Percentiles rank a stretch among this genome's conserved stretches.
Conservation (phyloP, 495 filamentous ascomycete genomes). For the Neurospora terricola region DNA sequence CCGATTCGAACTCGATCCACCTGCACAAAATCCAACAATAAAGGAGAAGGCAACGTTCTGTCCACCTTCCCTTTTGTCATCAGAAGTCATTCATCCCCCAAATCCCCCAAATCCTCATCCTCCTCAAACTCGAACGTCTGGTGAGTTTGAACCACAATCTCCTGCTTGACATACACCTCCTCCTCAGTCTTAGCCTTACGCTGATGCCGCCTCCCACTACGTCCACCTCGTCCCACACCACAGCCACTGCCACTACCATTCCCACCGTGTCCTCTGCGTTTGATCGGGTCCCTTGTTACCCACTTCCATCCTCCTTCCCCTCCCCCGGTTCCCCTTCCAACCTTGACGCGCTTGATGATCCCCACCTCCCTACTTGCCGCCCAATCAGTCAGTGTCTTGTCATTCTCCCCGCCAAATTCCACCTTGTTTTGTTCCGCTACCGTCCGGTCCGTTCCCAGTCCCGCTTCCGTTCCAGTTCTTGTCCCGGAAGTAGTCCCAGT, state of each 20-base stretch:
- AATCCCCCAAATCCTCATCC: not conserved
- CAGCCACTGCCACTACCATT: not conserved
- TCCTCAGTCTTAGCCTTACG: too few species aligned
- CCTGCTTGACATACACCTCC: not conserved
- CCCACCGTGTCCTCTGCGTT: not conserved
- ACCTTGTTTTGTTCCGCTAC: constrained; percentile 16
- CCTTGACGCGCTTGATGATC: constrained; percentile 21
- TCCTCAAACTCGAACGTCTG: not conserved
- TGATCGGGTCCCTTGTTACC: not conserved
- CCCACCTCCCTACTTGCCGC: constrained; percentile 27
- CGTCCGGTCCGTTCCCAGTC: not conserved
- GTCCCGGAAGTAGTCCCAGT: not conserved
- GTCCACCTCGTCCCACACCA: not conserved
- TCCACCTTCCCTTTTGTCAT: not conserved
- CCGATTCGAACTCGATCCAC: too few species aligned
- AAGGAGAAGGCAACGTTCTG: not conserved
- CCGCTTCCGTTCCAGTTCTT: not conserved
- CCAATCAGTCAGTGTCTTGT: constrained; percentile 36
- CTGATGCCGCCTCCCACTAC: too few species aligned
- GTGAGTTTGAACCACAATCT: not conserved
- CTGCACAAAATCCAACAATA: not conserved
- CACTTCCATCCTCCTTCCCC: not conserved
- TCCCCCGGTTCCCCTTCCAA: not conserved
- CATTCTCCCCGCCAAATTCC: constrained; percentile 27
- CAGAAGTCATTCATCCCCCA: not conserved